A percentile compares a stretch with the other conserved stretches of the same genome.
phyloP scores from a whole-genome alignment of 2,329 filamentous ascomycete genomes.

The Diaporthe ilicicola region DNA sequence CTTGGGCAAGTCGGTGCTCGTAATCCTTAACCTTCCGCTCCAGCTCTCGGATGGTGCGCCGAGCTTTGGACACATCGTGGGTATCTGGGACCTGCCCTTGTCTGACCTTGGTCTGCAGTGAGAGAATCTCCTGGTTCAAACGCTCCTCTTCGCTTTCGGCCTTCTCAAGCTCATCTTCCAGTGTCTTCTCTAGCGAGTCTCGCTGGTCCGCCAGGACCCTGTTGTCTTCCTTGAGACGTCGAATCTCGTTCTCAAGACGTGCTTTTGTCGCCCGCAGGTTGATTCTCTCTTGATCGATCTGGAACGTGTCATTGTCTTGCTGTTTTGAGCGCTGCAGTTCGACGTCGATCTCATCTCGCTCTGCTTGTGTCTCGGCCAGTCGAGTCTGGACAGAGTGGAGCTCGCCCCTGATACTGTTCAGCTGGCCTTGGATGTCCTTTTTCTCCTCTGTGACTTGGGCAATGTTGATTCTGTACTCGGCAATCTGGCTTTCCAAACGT shows the following conservation, averaged over 20 bases:
- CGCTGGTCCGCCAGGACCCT: slow-evolving; percentile 64
- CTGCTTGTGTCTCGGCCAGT: slow-evolving; percentile 66
- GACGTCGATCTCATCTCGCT: slow-evolving; percentile 72
- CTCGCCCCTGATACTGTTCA: slow-evolving; percentile 67
- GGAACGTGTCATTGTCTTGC: slow-evolving; percentile 63
- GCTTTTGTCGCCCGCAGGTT: slow-evolving; percentile 74
- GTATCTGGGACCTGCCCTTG: slow-evolving; percentile 57
- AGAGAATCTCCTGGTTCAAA: slow-evolving; percentile 61
- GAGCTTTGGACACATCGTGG: slow-evolving; percentile 65
- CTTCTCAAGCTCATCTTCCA: slow-evolving; percentile 73
- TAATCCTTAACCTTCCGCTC: slow-evolving; percentile 68
- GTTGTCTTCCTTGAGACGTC: slow-evolving; percentile 72
- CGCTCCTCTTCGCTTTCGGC: slow-evolving; percentile 73
- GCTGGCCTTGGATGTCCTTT: slow-evolving; percentile 69
- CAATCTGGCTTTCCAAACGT: slow-evolving; percentile 63
- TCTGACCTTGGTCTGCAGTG: slow-evolving; percentile 56
- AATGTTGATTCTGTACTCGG: slow-evolving; percentile 66
- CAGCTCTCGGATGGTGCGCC: slow-evolving; percentile 71
- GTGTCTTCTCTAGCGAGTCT: slow-evolving; percentile 66
- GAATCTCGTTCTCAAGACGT: slow-evolving; percentile 73
- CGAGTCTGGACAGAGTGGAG: slow-evolving; percentile 66
- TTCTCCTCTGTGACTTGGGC: slow-evolving; percentile 67
- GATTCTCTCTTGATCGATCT: slow-evolving; percentile 73
- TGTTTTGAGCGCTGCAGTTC: slow-evolving; percentile 65
- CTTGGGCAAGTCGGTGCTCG: slow-evolving; percentile 47